Base-by-base conservation (phyloP, 2,329 filamentous ascomycete species). In the Fusarium nanum region DNA sequence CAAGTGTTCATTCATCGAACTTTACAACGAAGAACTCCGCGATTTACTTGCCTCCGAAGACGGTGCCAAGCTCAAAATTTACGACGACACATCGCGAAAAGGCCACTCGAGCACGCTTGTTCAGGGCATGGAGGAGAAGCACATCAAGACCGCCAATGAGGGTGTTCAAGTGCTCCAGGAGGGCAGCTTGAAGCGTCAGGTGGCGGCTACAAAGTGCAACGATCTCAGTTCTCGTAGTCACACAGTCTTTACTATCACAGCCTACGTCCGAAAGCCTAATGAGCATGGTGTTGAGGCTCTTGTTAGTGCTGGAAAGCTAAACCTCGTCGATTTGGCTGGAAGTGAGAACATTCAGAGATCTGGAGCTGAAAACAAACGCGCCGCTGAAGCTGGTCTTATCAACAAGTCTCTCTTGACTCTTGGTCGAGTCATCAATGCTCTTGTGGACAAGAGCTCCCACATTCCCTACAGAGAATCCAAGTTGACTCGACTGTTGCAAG, bases 191-290 rank as follows among this genome's bases (percentile, higher is more conserved):
- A 97, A 94, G 81, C 92, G 96, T 52, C 96, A 99, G 80, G 96
- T 99, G n/a, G 97, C 96, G 8, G 94, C 97, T 6, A 99, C 96
- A n/a, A 98, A 98, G 81, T 99, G 96, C 87, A 99, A 99, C 79
- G 96, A 99, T 75, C 88, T 98, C 58, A 98, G 94, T 81, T 98
- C 94, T 75, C 90, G 96, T 79, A 97, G 94, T 83, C 97, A 99
- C 78, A 99, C 96, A 0, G 92, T 99, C 23, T 99, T 99, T 77
- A 98, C 96, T 10, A 93, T 99, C 64, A 98, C 95, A 1, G 93
- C 94, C 1, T 93, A 94, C 77, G 91, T 94, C 76, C 97, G 97
- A 80, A 91, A 92, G 67, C 89, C 89, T 1, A 89, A 89, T 4
- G 93, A 97, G 49, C 89, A 91, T 65, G 94, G 94, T 6, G 93